Evolutionary conservation across 345 rosid genomes (phyloP).

Genomic region (Linum trigynum): DNA sequence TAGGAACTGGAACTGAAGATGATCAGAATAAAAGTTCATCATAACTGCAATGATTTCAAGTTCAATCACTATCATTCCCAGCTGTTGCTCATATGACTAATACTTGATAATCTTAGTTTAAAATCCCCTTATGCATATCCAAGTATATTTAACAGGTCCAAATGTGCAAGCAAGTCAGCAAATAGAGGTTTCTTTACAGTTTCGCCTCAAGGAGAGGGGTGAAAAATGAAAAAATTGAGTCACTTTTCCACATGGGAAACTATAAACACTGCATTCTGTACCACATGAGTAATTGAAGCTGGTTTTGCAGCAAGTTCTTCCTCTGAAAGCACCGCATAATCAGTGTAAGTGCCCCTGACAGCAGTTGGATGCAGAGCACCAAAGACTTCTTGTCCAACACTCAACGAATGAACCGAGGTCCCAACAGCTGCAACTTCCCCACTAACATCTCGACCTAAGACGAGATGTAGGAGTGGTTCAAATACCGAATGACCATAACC

Average conservation of each 20-base stretch:
- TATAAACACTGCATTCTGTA: conserved; percentile 17
- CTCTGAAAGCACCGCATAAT: conserved; percentile 71
- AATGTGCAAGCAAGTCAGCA: too few species aligned
- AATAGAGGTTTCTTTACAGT: too few species aligned
- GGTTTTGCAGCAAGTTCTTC: conserved; percentile 79
- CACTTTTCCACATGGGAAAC: neutral
- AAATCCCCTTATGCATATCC: too few species aligned
- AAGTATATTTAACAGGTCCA: too few species aligned
- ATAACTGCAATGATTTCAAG: neutral
- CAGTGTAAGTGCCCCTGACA: conserved; percentile 80
- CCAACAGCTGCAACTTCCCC: conserved; percentile 89
- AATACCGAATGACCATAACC: conserved; percentile 96
- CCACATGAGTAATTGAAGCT: conserved; percentile 62
- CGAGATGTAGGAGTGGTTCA: conserved; percentile 72
- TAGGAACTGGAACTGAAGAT: neutral
- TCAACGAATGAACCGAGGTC: conserved; percentile 46
- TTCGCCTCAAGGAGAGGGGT: too few species aligned
- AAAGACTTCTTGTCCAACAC: conserved; percentile 79
- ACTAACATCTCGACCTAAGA: conserved; percentile 86
- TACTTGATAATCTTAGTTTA: neutral
- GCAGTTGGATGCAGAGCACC: conserved; percentile 99
- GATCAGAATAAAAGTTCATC: neutral
- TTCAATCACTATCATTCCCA: neutral
- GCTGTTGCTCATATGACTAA: neutral
- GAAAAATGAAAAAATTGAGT: neutral